Evolutionary conservation across 139 green algal species (phyloP), one percentile per base, ranked within the genome.

Genomic region (Chlorella ohadii): DNA sequence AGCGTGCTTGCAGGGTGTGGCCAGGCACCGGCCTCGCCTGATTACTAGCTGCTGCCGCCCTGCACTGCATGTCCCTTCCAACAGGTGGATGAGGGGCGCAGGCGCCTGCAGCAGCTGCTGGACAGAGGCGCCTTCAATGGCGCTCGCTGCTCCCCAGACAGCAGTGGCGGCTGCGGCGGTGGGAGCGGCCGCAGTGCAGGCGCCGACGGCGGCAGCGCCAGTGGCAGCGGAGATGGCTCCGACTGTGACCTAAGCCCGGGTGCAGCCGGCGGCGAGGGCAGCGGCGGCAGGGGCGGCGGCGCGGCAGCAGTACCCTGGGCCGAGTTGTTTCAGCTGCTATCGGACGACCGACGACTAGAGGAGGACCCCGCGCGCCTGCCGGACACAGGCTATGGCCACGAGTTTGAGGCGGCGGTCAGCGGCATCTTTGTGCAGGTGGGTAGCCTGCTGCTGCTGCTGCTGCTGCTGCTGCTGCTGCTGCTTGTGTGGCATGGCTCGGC

Each of bases 261-360:
- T 59, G 51, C 51, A 22, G 51, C 51, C 51, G 51, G 51, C 25
- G 34, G 56, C 31, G 70, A 22, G 3, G 28, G 39, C 59, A 47
- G 70, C 28, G 28, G 22, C 41, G 31, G 41, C 44, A 38, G 7
- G 9, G 0, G 33, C 25, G 22, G 19, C 33, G 4, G 22, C 12
- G 41, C 1, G 19, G 33, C 44, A 28, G 22, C 38, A 47, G 67
- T 86, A 6, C 85, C 85, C 1, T 89, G 79, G 79, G 39, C 79
- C 20, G 56, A 68, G 27, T 57, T 84, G 47, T 89, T 87, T 39
- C 20, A 17, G 25, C 20, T 87, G 20, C 85, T 87, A 64, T 64
- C 47, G 7, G 23, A 90, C n/a, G 64, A 79, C 70, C 27, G 31
- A 0, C 33, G 74, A 47, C 72, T 89, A 23, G 72, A 79, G 15